A percentile compares a stretch with the other conserved stretches of the same genome.
Conservation (phyloP, 2,329 filamentous ascomycete species). For the Huntiella bhutanensis region DNA sequence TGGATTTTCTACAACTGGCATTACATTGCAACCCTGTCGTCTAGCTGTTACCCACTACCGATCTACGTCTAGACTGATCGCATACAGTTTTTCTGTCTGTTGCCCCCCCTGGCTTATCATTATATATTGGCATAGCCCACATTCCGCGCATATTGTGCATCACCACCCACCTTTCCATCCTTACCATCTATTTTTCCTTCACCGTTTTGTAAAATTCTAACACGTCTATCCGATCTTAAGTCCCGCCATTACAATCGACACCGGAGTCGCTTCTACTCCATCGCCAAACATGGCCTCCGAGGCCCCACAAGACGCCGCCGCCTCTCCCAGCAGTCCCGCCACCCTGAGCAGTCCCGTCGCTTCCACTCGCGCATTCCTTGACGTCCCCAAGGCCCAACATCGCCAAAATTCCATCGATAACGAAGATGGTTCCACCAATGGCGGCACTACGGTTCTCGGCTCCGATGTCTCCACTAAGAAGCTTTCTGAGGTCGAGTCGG, state of each 20-base stretch:
- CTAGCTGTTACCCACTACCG: too few species aligned
- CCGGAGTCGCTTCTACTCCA: conserved; percentile 22
- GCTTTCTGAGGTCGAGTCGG: conserved; percentile 21
- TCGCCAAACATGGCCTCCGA: conserved; percentile 19
- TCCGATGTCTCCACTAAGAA: conserved; percentile 25
- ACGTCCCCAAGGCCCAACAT: conserved; percentile 45
- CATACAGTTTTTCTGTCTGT: too few species aligned
- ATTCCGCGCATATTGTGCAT: background rate
- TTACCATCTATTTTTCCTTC: background rate
- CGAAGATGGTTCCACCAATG: conserved; percentile 41
- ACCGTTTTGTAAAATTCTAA: conserved; percentile 8
- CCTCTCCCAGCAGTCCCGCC: conserved; percentile 51
- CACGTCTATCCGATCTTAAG: conserved; percentile 16
- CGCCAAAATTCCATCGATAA: conserved; percentile 54
- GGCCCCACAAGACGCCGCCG: conserved; percentile 27
- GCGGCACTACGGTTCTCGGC: conserved; percentile 40
- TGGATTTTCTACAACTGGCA: too few species aligned
- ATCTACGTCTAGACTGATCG: too few species aligned
- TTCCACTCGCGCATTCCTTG: conserved; percentile 31
- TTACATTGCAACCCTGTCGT: too few species aligned
- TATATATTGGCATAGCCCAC: background rate
- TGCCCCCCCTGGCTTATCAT: background rate
- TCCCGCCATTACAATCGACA: conserved; percentile 37
- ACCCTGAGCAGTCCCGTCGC: conserved; percentile 45
- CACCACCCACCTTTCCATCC: background rate